Evolutionary conservation across 345 rosid genomes (phyloP), one percentile per base, ranked within the genome.

Genomic region (Brassica cretica): DNA sequence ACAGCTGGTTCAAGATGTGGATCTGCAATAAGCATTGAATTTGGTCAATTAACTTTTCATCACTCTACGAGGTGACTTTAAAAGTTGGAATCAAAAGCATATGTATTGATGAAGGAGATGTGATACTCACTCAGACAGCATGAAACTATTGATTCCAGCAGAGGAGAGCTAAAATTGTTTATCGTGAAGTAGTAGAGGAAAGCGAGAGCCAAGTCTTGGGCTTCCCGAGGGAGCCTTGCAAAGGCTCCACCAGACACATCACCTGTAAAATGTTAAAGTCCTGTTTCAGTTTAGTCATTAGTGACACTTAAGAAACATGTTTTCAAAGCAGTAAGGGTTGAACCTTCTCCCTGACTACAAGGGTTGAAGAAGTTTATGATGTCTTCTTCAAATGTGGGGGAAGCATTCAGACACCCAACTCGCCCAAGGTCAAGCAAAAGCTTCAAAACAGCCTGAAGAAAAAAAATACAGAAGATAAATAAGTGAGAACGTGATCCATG

Each of bases 341-440:
- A 81, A 90, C 98, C 97, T 75, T 82, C 88, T 16, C 80, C 83
- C 46, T 74, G 80, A 78, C 1, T 0, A 53, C 67, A 65, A 33
- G 82, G 84, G 82, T 82, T 76, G 80, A 83, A 95, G 76, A 93
- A 91, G 55, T 84, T 87, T 75, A 66, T 64, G 60, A 93, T 82
- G 16, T 64, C 68, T 9, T 35, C 88, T 72, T 92, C 95, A 80
- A 72, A 65, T 49, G 81, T 60, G 39, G 81, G 81, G 56, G 85
- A 77, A 76, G 87, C 64, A 65, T 81, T 85, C 24, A 82, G 56
- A 32, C 64, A 78, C 21, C 89, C 84, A 75, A 79, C 79, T 70
- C 88, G 91, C 64, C 97, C 98, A 74, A 95, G 73, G 46, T 79
- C 81, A 76, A 91, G 91, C 32, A 91, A 73, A 74, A 95, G 89